A percentile compares a stretch with the other conserved stretches of the same genome.
These are phyloP conservation scores for Anthracocystis walkeri DNA, from an alignment of 1,284 basidiomycete species.

Conservation along the genomic window DNA sequence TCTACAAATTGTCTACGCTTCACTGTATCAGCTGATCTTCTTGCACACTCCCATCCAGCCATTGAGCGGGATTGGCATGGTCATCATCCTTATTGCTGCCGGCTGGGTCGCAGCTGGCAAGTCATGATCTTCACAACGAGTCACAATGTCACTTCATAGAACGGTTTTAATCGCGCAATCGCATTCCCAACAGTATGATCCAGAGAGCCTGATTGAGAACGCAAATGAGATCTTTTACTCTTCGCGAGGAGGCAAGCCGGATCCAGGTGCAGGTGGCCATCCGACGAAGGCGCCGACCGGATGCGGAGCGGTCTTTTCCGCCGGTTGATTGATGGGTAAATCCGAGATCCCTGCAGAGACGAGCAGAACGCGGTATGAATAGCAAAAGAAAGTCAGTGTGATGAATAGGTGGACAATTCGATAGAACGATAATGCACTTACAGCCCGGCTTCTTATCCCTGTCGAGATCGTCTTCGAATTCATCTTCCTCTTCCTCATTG, in stretches of 20 bases:
- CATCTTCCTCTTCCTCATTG: slow-evolving; percentile 39
- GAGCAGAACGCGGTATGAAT: no score
- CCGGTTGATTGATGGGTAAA: slow-evolving; percentile 49
- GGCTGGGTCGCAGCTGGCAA: slow-evolving; percentile 51
- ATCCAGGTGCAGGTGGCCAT: slow-evolving; percentile 31
- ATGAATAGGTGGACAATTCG: not conserved
- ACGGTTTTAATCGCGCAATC: not conserved
- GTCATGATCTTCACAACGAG: slow-evolving; percentile 5
- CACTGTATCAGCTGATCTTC: slow-evolving; percentile 50
- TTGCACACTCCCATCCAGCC: slow-evolving; percentile 47
- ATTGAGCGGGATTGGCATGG: slow-evolving; percentile 46
- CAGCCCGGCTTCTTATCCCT: slow-evolving; percentile 37
- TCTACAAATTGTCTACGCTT: slow-evolving; percentile 50
- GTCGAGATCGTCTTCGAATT: slow-evolving; percentile 35
- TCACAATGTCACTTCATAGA: not conserved
- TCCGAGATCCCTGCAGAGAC: slow-evolving; percentile 41
- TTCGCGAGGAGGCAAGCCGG: slow-evolving; percentile 19
- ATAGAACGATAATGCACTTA: slow-evolving; percentile 14
- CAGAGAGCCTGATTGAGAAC: not conserved
- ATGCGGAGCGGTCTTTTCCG: slow-evolving; percentile 47
- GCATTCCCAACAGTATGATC: not conserved
- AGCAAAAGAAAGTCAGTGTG: slow-evolving; percentile 5
- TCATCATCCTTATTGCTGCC: slow-evolving; percentile 49
- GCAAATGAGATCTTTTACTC: not conserved
- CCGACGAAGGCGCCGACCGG: slow-evolving; percentile 48